A percentile compares a stretch with the other conserved stretches of the same genome.
These are phyloP conservation scores for Vanderwaltozyma yarrowii DNA, from an alignment of 805 yeast species.

Conservation along the genomic window DNA sequence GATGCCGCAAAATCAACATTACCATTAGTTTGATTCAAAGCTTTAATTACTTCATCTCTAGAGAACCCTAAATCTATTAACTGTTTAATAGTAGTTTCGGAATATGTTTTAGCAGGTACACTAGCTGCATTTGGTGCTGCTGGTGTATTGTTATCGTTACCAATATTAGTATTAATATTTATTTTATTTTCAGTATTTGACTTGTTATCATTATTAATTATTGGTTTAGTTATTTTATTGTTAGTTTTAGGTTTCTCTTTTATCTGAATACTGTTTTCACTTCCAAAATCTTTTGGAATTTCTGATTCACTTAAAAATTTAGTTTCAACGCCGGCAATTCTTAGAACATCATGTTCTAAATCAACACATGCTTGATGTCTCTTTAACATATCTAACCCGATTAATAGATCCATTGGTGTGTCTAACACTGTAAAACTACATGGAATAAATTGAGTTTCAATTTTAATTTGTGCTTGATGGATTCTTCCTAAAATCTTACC, in stretches of 20 bases:
- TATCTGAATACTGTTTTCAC: background rate
- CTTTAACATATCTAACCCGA: constrained; percentile 87
- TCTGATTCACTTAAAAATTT: constrained; percentile 67
- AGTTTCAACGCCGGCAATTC: constrained; percentile 64
- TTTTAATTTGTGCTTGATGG: constrained; percentile 77
- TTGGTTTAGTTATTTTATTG: constrained; percentile 1
- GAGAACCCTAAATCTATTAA: constrained; percentile 65
- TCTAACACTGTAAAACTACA: constrained; percentile 68
- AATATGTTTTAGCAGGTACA: constrained; percentile 5
- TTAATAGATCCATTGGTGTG: constrained; percentile 48
- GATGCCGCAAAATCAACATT: constrained; percentile 85
- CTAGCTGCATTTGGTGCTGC: background rate
- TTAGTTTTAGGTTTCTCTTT: constrained; percentile 1
- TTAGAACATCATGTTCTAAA: constrained; percentile 50
- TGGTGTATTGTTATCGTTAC: background rate
- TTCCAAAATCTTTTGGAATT: constrained; percentile 35
- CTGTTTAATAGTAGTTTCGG: constrained; percentile 35
- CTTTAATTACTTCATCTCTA: constrained; percentile 49
- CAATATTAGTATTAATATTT: background rate
- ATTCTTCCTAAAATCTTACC: constrained; percentile 71
- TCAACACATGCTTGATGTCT: constrained; percentile 81
- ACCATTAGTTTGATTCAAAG: constrained; percentile 59
- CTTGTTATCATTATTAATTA: background rate
- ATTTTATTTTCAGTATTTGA: background rate
- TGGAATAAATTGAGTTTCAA: constrained; percentile 55